Conservation (phyloP, 805 yeast species). For the Candida namnaoensis region DNA sequence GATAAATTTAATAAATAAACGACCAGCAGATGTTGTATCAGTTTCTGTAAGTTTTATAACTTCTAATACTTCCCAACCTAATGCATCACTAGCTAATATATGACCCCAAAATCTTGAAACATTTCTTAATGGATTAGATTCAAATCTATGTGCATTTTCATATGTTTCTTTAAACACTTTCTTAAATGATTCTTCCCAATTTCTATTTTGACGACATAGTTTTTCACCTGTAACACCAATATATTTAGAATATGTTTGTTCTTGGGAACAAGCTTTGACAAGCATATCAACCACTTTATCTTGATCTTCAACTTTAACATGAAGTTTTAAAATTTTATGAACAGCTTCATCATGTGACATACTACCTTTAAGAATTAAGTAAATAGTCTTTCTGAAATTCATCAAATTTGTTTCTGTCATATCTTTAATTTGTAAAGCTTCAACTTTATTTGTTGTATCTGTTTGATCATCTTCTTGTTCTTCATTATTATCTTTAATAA, state of each 20-base stretch:
- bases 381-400: slow-evolving; percentile 67
- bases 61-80: slow-evolving; percentile 56
- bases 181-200: slow-evolving; percentile 53
- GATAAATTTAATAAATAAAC: slow-evolving; percentile 75
- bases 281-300: slow-evolving; percentile 60
- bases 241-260: slow-evolving; percentile 76
- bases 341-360: slow-evolving; percentile 91
- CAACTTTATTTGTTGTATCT: slow-evolving; percentile 6
- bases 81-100: slow-evolving; percentile 57
- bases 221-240: slow-evolving; percentile 73
- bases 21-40: slow-evolving; percentile 67
- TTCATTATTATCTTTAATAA: slow-evolving; percentile 7
- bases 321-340: slow-evolving; percentile 63
- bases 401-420: slow-evolving; percentile 58
- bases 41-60: slow-evolving; percentile 54
- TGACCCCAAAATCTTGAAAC: slow-evolving; percentile 85
- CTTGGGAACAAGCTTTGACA: slow-evolving; percentile 76
- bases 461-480: slow-evolving; percentile 9
- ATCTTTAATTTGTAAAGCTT: slow-evolving; percentile 35
- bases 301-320: slow-evolving; percentile 33
- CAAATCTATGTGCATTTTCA: slow-evolving; percentile 52
- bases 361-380: slow-evolving; percentile 79
- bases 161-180: slow-evolving; percentile 49
- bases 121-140: slow-evolving; percentile 66
- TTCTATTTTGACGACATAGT: slow-evolving; percentile 37